Percentiles rank a stretch among this genome's conserved stretches.
Conservation (phyloP, 257 asterid genomes). For the Nicotiana paniculata region DNA sequence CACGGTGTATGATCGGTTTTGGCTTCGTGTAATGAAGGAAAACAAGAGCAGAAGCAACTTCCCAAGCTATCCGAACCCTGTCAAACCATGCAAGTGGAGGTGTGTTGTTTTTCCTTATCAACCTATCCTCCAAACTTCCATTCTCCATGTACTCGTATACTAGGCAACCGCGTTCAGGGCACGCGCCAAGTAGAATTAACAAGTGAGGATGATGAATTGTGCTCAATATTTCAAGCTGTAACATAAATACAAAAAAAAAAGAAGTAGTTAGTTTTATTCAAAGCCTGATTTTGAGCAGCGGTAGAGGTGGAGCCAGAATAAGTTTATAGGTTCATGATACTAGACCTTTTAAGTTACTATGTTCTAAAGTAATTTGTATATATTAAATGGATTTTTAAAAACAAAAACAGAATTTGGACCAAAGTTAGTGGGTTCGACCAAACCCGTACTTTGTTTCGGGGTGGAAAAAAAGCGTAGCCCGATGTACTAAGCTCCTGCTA, state of each 20-base stretch:
- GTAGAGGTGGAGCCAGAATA: neutral
- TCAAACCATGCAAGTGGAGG: slow-evolving; percentile 73
- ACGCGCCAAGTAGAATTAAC: slow-evolving; percentile 82
- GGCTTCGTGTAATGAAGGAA: slow-evolving; percentile 80
- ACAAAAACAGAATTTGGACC: too few species aligned
- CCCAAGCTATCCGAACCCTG: slow-evolving; percentile 77
- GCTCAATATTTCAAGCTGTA: slow-evolving; percentile 75
- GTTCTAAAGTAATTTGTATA: too few species aligned
- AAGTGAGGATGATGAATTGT: slow-evolving; percentile 75
- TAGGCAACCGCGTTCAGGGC: slow-evolving; percentile 66
- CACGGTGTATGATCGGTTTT: slow-evolving; percentile 73
- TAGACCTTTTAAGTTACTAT: too few species aligned
- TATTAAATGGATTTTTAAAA: too few species aligned
- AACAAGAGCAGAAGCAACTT: slow-evolving; percentile 78
- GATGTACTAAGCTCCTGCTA: too few species aligned
- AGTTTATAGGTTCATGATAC: too few species aligned
- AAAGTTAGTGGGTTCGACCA: too few species aligned
- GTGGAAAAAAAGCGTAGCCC: too few species aligned
- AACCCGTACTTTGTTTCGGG: too few species aligned
- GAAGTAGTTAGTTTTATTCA: neutral
- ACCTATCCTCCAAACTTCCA: slow-evolving; percentile 77
- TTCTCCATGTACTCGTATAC: slow-evolving; percentile 87
- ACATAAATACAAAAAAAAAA: neutral
- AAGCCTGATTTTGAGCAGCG: too few species aligned
- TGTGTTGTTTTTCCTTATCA: slow-evolving; percentile 41